These are phyloP conservation scores for Aureobasidium sp. DNA, from an alignment of 2,329 filamentous ascomycete genomes.

Conservation along the genomic window DNA sequence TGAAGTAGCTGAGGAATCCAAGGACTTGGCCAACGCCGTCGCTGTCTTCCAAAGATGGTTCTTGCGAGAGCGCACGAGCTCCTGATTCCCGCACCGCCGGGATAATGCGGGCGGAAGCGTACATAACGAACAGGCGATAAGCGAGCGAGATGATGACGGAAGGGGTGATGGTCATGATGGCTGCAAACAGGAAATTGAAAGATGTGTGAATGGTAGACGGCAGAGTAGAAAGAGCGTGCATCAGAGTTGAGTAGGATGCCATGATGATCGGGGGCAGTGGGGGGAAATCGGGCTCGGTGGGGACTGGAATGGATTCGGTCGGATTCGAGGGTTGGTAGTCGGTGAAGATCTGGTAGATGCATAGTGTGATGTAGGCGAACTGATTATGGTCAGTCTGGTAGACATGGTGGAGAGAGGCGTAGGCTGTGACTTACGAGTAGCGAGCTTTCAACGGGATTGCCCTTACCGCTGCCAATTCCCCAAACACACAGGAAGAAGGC, in stretches of 20 bases:
- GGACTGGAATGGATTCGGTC: constrained; percentile 43
- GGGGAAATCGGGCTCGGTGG: constrained; percentile 76
- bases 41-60: constrained; percentile 72
- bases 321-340: constrained; percentile 80
- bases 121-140: constrained; percentile 91
- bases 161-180: constrained; percentile 90
- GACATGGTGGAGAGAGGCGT: not conserved
- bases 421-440: constrained; percentile 50
- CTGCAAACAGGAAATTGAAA: constrained; percentile 80
- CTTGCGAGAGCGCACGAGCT: constrained; percentile 72
- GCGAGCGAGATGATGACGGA: constrained; percentile 92
- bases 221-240: constrained; percentile 76
- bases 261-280: constrained; percentile 97
- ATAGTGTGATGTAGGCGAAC: constrained; percentile 97
- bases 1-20: constrained; percentile 86
- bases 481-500: constrained; percentile 88
- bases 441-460: constrained; percentile 91
- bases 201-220: constrained; percentile 76
- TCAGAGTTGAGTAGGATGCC: constrained; percentile 89
- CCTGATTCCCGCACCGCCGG: constrained; percentile 85
- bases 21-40: constrained; percentile 75
- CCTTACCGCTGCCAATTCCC: constrained; percentile 87
- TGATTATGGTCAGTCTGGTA: constrained; percentile 19
- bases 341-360: constrained; percentile 98
- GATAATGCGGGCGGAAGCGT: constrained; percentile 91